Conservation (phyloP, 176 grass and related monocot genomes). For the Rhynchospora breviuscula region DNA sequence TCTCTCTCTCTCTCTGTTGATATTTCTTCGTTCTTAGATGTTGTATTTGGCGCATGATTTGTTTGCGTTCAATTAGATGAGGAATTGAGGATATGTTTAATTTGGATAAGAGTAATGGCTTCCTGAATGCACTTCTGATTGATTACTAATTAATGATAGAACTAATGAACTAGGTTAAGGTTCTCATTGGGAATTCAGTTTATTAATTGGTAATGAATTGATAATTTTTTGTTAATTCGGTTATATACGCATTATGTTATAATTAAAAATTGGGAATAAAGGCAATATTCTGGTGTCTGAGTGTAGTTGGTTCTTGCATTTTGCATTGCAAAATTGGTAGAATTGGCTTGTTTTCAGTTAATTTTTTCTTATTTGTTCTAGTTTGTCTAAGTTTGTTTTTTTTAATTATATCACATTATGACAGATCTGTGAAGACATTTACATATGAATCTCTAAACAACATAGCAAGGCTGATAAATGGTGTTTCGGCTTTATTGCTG, state of each 20-base stretch:
- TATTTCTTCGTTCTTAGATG: neutral
- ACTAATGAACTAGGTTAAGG: neutral
- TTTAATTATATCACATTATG: constrained; percentile 25
- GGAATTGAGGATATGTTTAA: neutral
- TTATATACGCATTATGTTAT: neutral
- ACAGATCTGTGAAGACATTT: constrained; percentile 93
- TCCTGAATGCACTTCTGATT: neutral
- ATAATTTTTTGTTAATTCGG: neutral
- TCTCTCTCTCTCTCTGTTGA: constrained; percentile 6
- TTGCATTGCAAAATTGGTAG: neutral
- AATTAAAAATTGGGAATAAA: neutral
- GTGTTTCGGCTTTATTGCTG: constrained; percentile 74
- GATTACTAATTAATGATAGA: neutral
- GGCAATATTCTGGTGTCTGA: neutral
- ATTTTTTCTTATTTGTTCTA: neutral
- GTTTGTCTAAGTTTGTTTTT: neutral
- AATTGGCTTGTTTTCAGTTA: constrained; percentile 1
- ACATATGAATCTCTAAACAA: constrained; percentile 97
- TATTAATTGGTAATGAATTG: neutral
- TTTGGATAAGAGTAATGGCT: neutral
- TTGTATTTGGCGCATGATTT: neutral
- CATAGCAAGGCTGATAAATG: constrained; percentile 93
- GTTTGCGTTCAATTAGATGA: neutral
- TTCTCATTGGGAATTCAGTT: neutral
- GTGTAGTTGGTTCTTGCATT: neutral